Evolutionary conservation across 371 early-diverging fungal genomes (phyloP).

Genomic region (Antonospora locustae): DNA sequence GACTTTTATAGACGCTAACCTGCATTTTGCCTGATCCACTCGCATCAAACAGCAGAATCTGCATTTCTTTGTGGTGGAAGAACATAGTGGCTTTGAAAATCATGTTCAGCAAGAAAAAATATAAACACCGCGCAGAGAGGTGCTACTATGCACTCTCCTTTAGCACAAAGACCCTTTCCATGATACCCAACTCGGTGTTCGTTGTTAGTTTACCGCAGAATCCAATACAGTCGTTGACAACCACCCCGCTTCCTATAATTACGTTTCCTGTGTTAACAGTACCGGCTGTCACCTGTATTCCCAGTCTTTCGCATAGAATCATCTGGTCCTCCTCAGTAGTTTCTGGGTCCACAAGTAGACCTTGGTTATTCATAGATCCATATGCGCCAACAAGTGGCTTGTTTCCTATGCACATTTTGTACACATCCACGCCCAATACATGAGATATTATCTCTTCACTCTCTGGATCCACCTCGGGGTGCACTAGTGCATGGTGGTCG

Average conservation of each 20-base stretch:
- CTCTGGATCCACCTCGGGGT: constrained; percentile 77
- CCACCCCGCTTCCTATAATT: constrained; percentile 85
- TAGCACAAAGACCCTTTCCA: constrained; percentile 75
- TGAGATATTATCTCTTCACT: constrained; percentile 95
- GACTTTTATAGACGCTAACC: too few species aligned
- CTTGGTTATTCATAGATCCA: constrained; percentile 87
- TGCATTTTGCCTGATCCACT: too few species aligned
- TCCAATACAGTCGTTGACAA: constrained; percentile 95
- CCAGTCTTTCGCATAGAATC: constrained; percentile 85
- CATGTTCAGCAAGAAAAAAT: too few species aligned
- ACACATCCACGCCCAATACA: constrained; percentile 88
- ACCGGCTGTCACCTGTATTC: constrained; percentile 91
- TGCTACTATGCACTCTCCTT: too few species aligned
- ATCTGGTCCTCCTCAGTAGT: constrained; percentile 88
- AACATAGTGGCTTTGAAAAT: too few species aligned
- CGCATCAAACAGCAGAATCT: too few species aligned
- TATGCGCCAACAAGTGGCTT: constrained; percentile 94
- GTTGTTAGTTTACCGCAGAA: constrained; percentile 93
- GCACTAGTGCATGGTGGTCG: constrained; percentile 93
- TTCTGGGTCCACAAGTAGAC: constrained; percentile 87
- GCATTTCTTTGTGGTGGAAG: too few species aligned
- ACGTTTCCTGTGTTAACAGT: constrained; percentile 97
- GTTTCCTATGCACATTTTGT: constrained; percentile 88
- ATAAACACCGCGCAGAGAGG: too few species aligned
- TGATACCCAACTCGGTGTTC: constrained; percentile 83